Base-by-base conservation (phyloP, 2,329 filamentous ascomycete species). In the Colletotrichum ledebouriae region DNA sequence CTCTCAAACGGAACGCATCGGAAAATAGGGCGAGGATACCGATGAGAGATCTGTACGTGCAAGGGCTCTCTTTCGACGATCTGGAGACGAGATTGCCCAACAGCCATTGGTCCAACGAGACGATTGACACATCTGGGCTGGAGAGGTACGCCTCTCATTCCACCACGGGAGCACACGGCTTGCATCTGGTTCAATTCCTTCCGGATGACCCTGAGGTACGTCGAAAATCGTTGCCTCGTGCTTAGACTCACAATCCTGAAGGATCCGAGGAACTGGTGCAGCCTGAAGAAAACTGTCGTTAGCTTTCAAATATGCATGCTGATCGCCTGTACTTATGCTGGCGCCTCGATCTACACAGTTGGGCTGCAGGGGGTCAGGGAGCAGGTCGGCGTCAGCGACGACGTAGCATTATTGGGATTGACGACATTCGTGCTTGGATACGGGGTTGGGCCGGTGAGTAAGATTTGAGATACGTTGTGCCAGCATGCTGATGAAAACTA, bases 201-300 rank as follows among this genome's bases (percentile, higher is more conserved):
- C 61, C 61, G 17, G 63, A 69, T 15, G 66, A 69, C 33, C 66
- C 66, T 37, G 66, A 69, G 62, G 66, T 69, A 56, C 9, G 7
- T n/a, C 6, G 7, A 5, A 7, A 0, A 15, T 5, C 15, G 11
- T 3, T 41, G 12, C 15, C 3, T 25, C 15, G 25, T 34, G 25
- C n/a, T 39, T n/a, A n/a, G 52, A 55, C 29, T n/a, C 39, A 4
- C 33, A n/a, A 39, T 2, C 10, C 6, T 5, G 25, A 25, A 90
- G 72, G 94, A 95, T 73, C 93, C 93, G 0, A 94, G 95, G 84
- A 95, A 95, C 78, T 96, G 92, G 92, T 88, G 86, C 60, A 10
- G 25, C 9, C 17, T 57, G 1, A 69, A 69, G 25, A 94, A 94
- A 78, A 82, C 80, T 74, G 88, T 92, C 34, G 91, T 93, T 52